phyloP scores from a whole-genome alignment of 139 green algal genomes.

The Chlamydomonas sp. region DNA sequence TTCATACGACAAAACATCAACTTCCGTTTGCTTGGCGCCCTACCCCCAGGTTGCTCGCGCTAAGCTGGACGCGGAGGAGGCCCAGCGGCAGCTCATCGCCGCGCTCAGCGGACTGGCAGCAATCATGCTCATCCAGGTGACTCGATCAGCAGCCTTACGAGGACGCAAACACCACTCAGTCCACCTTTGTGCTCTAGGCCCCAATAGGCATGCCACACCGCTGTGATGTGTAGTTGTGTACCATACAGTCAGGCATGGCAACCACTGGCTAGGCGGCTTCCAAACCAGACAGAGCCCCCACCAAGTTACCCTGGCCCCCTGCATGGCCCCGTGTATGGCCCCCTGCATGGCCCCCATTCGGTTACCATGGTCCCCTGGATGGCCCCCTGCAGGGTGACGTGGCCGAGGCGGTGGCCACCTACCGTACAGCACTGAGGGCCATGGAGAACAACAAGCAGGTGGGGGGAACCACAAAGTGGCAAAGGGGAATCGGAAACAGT shows the following conservation, averaged over 20 bases:
- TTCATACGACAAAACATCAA: neutral
- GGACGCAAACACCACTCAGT: too few relatives aligned
- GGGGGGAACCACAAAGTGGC: neutral
- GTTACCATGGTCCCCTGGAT: neutral
- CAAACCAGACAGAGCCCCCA: too few relatives aligned
- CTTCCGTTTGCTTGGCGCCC: neutral
- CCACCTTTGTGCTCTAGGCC: too few relatives aligned
- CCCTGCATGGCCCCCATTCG: neutral
- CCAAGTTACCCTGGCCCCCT: too few relatives aligned
- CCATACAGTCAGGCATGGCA: too few relatives aligned
- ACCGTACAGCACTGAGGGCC: slow-evolving; percentile 72
- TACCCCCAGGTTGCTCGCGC: slow-evolving; percentile 65
- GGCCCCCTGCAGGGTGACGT: slow-evolving; percentile 22
- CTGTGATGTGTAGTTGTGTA: too few relatives aligned
- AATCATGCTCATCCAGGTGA: slow-evolving; percentile 71
- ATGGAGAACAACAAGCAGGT: slow-evolving; percentile 59
- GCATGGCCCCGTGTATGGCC: neutral
- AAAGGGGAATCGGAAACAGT: neutral
- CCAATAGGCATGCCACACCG: too few relatives aligned
- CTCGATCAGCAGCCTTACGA: too few relatives aligned
- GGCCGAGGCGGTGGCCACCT: slow-evolving; percentile 64
- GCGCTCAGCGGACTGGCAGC: slow-evolving; percentile 87
- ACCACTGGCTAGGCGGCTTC: too few relatives aligned
- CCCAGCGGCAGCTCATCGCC: slow-evolving; percentile 79
- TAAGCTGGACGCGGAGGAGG: slow-evolving; percentile 88